Percentiles rank a stretch among this genome's conserved stretches.
Evolutionary conservation across 1,284 basidiomycete genomes (phyloP).

Genomic region (Cutaneotrichosporon sp.): DNA sequence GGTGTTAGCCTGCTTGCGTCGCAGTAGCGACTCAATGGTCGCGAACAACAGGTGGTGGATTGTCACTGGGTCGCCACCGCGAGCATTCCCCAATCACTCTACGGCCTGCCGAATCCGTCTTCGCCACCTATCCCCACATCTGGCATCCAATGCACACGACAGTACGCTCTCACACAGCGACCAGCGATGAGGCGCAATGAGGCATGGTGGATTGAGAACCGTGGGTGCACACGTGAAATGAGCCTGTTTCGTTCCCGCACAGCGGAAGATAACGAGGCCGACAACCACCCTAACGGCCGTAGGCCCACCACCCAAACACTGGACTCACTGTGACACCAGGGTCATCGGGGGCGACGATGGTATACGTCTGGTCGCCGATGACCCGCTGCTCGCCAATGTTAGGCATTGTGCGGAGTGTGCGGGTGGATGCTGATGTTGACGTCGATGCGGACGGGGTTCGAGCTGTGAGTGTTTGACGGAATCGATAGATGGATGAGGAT

Average conservation of each 20-base stretch:
- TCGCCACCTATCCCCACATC: no score
- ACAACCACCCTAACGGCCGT: no score
- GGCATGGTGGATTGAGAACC: neutral
- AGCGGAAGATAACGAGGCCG: no score
- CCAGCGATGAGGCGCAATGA: no score
- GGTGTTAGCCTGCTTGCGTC: no score
- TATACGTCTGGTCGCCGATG: neutral
- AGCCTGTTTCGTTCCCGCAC: neutral
- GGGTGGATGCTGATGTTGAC: neutral
- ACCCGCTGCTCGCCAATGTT: neutral
- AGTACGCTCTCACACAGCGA: neutral
- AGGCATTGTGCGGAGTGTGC: neutral
- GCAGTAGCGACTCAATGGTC: no score
- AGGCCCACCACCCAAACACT: neutral
- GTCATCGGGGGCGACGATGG: neutral
- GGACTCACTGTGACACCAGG: neutral
- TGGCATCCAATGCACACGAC: no score
- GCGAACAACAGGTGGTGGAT: neutral
- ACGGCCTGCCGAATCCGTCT: no score
- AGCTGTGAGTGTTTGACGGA: no score
- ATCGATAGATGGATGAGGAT: neutral
- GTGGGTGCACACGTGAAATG: neutral
- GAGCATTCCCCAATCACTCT: no score
- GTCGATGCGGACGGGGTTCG: no score
- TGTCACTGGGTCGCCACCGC: neutral